Evolutionary conservation across 1,284 basidiomycete genomes (phyloP), one percentile per base, ranked within the genome.

Genomic region (Moesziomyces antarcticus): DNA sequence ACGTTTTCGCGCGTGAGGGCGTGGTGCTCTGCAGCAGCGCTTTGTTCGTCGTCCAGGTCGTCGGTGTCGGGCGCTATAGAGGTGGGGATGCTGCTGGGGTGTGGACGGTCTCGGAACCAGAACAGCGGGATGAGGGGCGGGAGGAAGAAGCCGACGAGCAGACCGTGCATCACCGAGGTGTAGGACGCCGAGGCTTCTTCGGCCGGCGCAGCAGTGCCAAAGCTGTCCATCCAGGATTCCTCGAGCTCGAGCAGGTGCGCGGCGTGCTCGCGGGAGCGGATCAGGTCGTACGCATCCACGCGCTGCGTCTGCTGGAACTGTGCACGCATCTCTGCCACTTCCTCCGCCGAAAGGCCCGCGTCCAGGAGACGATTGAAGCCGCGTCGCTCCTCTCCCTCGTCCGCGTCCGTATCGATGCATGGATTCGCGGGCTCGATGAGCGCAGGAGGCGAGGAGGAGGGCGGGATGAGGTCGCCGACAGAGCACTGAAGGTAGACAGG

Each of bases 401-500:
- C 53, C 5, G 21, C n/a, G 1, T 25, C 37, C 21, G 21, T 18
- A 3, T n/a, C 25, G 35, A 10, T n/a, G 47, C 27, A 27, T 43
- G 44, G 22, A 18, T 37, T 25, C 37, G 24, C 2, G 11, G 41
- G 7, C 20, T 46, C 48, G 40, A 20, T 18, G 10, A 47, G 10
- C 8, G 43, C 10, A 20, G 56, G 10, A 16, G 35, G 13, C 37
- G 50, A 10, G 43, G 48, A 18, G 21, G 59, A 25, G 24, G 43
- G 30, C n/a, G 2, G 35, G 24, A 8, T 9, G 44, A 54, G 13
- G 2, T 71, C 63, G 21, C 73, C 73, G 14, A 75, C 67, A 7
- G 73, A 75, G 42, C 73, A 75, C 35, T 75, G 73, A 41, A 75
- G 43, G 46, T 72, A 75, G 45, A 70, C 56, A n/a, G 40, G 50